Base-by-base conservation (phyloP, 257 asterid species). In the Oldenlandia corymbosa region DNA sequence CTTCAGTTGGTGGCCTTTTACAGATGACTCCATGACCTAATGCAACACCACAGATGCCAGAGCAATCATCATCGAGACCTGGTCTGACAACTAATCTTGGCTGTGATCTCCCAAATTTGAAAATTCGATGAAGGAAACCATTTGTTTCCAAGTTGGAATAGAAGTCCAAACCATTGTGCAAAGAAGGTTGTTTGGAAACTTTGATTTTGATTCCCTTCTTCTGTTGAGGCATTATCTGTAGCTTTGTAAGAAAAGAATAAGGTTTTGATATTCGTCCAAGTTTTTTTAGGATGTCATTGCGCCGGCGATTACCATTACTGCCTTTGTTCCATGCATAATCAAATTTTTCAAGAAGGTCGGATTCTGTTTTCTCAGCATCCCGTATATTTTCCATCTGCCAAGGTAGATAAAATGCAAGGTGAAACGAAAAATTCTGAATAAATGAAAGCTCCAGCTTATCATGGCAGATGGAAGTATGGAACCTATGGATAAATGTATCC, bases 251-350 rank as follows among this genome's bases (percentile, higher is more conserved):
- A 42, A 83, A 77, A 56, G 27, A 77, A 52, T 84, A 72, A 27
- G 71, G 71, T 63, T 72, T 83, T 49, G 81, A 57, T 27, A 20
- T 71, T 36, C 64, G 65, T 21, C 80, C 80, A 17, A 87, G 71
- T 68, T 78, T 80, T 57, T 51, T 71, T 75, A 59, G 61, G 73
- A 89, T 77, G 63, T 84, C 96, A 61, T 77, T 73, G 34, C 61
- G 83, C 50, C 97, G 94, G 39, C 99, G 96, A 54, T 65, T 63
- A 21, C 91, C 94, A 48, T 92, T 92, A 68, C 84, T 79, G 42
- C 81, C 96, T 71, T 76, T 89, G 85, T 92, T 92, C 96, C 97
- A 92, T 13, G 97, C 96, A 66, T 89, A 92, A 67, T 92, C 96
- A 73, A 89, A 92, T 48, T 26, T 87, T 60, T 77, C 79, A 36